These are phyloP conservation scores for Ustilago trichophora DNA, from an alignment of 1,284 basidiomycete genomes.

Conservation along the genomic window DNA sequence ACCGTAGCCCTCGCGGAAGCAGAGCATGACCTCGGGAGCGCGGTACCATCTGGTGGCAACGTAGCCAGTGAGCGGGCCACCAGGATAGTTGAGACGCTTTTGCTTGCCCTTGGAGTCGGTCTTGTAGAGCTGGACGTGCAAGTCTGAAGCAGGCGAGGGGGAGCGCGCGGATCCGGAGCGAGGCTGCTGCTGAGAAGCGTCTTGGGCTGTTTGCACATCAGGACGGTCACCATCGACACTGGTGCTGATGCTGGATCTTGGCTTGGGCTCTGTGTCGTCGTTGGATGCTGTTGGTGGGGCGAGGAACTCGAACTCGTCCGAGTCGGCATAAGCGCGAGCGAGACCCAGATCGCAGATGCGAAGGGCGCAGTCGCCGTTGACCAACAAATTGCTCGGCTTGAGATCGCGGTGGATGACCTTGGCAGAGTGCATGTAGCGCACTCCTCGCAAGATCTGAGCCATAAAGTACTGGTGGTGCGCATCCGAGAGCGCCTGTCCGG, in stretches of 20 bases:
- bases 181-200: constrained; percentile 3
- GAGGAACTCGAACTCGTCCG: constrained; percentile 19
- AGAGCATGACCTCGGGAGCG: constrained; percentile 66
- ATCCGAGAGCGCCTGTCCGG: constrained; percentile 60
- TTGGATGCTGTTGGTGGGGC: constrained; percentile 15
- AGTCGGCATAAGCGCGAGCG: constrained; percentile 55
- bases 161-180: constrained; percentile 24
- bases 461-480: constrained; percentile 64
- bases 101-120: constrained; percentile 48
- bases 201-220: background rate
- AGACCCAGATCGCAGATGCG: constrained; percentile 65
- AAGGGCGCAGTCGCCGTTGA: constrained; percentile 64
- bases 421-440: constrained; percentile 63
- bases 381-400: constrained; percentile 65
- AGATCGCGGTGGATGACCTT: constrained; percentile 64
- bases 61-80: constrained; percentile 64
- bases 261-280: constrained; percentile 15
- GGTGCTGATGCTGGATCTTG: constrained; percentile 19
- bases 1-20: constrained; percentile 63
- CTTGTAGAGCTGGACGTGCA: constrained; percentile 46
- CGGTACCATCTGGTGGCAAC: constrained; percentile 66
- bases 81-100: constrained; percentile 59
- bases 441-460: constrained; percentile 63
- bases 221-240: constrained; percentile 15
- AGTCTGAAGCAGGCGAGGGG: constrained; percentile 29